Base-by-base conservation (phyloP, 2,329 filamentous ascomycete species). In the Fusarium sterilihyphosum region DNA sequence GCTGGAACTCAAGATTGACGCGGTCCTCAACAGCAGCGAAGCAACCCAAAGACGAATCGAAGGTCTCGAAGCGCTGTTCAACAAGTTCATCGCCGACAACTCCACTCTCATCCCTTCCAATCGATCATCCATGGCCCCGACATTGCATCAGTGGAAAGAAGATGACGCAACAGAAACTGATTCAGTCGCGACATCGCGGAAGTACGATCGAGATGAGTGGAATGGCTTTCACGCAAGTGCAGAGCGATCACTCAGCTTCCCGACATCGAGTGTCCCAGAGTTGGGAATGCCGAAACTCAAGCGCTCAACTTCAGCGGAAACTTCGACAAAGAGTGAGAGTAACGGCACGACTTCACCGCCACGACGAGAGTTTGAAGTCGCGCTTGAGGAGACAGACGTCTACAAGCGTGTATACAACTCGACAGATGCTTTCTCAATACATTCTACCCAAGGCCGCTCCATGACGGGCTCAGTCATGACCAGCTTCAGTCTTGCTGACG, bases 391-490 rank as follows among this genome's bases (percentile, higher is more conserved):
- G 5, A 54, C 67, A 12, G 14, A 26, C 6, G 67, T 70, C 12
- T 70, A 70, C 24, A 38, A 54, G 33, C 67, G 67, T 9, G 66
- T 70, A 0, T 64, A 70, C 22, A 70, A 70, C 24, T 70, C 67
- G 2, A 59, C 52, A 1, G 67, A 70, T 6, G 40, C 46, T 0
- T 70, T 70, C 20, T 70, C 60, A 0, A 54, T 70, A 33, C 41
- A 54, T n/a, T 70, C 66, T 6, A 16, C 24, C 6, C 29, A 61
- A 0, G 40, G 29, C 1, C 46, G 60, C 6, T 70, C 67, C 3
- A 44, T 60, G 0, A 38, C 41, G 29, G 67, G 66, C 6, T 70
- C 67, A 3, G 52, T 70, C 0, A 60, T 70, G 67, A 70, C 66
- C 0, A 70, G 66, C 11, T 70, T 70, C 31, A 70, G 67, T 60